Evolutionary conservation across 441 rosid species (phyloP), one percentile per base, ranked within the genome.

Genomic region (Theobroma grandiflorum): DNA sequence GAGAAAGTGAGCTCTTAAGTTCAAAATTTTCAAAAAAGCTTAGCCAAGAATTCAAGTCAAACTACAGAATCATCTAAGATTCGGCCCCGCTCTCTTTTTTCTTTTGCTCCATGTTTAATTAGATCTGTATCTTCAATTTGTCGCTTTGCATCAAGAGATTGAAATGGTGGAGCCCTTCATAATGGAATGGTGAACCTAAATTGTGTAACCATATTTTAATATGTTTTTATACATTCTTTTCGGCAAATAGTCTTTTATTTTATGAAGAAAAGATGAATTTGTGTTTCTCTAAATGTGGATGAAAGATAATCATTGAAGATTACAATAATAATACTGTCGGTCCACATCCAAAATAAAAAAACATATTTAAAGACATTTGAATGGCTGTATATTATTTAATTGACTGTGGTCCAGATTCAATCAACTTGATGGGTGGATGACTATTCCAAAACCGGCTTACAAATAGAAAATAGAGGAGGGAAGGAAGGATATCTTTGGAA

Each of bases 131-230:
- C 37, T 69, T 45, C 73, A 70, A 16, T 70, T 70, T 31, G 43
- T 49, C 26, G 74, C 14, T 50, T 50, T 31, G 8, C 58, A 26
- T 31, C 42, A 49, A 69, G 38, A 45, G 20, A 68, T 43, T 31
- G 14, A 8, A 50, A 50, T 16, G 59, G 75, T 71, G 75, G 75
- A 50, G 42, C 62, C 73, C 73, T 45, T 69, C 73, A 14, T 69
- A 69, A 69, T 69, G 55, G 62, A 57, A 57, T 8, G 26, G 20
- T 52, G 20, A 52, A 52, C n/a, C 57, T 14, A n/a, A 52, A 52
- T 15, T 52, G 45, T 11, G 50, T 50, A 50, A 15, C 55, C 55
- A 50, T 50, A 22, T n/a, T 18, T 18, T 55, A 7, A 18, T 53
- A 16, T 5, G 58, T 53, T 57, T 43, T 43, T 57, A n/a, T 2